Base-by-base conservation (phyloP, 2,329 filamentous ascomycete species). In the Meredithiella fracta region DNA sequence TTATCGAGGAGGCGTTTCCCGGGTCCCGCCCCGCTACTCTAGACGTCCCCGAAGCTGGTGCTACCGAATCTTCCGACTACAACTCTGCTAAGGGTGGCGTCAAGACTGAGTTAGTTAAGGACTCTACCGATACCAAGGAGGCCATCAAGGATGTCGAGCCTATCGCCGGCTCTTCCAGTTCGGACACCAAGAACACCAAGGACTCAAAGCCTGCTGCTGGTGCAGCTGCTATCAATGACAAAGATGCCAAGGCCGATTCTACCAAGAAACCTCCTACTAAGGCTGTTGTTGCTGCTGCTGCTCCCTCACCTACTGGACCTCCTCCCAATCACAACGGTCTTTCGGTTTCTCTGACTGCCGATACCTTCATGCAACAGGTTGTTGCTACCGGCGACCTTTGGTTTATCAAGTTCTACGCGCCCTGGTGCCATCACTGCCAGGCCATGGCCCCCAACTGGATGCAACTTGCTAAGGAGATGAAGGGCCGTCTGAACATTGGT, bases 391-490 rank as follows among this genome's bases (percentile, higher is more conserved):
- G 86, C 60, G 89, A 97, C 60, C 84, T 90, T 4, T 98, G 92
- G 92, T 96, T 98, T 65, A 82, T 98, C 74, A 98, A 98, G 69
- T 97, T 98, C 67, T 97, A 96, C 67, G 90, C 88, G 17, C 94
- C 92, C 4, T 97, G 91, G 92, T 98, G 92, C 68, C 81, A 83
- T 62, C 92, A 98, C 69, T 98, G 94, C 69, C 86, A 95, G 70
- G 86, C 86, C 38, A 81, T 98, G 76, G 87, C 85, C 37, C 86
- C 92, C 2, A 89, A 82, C 61, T 98, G 92, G 92, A 74, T 81
- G 60, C 85, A 91, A 64, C 80, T 98, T 69, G 86, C 86, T 47
- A 89, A 90, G 66, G 87, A 91, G 65, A 92, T 96, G 86, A 80
- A 89, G 68, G 86, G 85, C 47, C 82, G 80, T 61, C 79, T 98